Conservation (phyloP, 75 land plant species). For the Gnetum montanum region DNA sequence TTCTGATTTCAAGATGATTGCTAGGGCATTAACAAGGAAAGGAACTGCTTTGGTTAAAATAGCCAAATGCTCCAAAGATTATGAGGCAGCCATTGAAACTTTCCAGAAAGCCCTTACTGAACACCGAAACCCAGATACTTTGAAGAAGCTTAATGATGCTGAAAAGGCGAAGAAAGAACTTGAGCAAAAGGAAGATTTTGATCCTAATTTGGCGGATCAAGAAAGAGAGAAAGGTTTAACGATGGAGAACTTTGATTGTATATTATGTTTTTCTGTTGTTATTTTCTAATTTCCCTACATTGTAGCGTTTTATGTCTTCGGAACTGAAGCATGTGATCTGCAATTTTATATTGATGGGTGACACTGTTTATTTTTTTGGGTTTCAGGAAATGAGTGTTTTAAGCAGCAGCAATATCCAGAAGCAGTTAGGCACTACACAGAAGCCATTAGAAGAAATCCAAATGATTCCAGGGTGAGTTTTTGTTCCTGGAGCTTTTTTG, state of each 20-base stretch:
- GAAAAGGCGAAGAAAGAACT: constrained; percentile 89
- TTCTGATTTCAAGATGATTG: constrained; percentile 87
- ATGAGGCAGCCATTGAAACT: constrained; percentile 85
- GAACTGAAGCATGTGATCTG: too few species aligned
- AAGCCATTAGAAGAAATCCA: constrained; percentile 85
- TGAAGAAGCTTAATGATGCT: constrained; percentile 94
- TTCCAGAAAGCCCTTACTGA: constrained; percentile 97
- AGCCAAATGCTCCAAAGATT: constrained; percentile 80
- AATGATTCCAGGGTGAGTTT: constrained; percentile 68
- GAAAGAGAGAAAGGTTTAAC: constrained; percentile 92
- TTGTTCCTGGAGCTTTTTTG: neutral
- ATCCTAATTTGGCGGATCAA: constrained; percentile 81
- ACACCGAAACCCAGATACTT: constrained; percentile 92
- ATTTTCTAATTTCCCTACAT: neutral
- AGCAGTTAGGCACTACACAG: constrained; percentile 88
- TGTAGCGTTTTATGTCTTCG: too few species aligned
- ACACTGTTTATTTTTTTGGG: too few species aligned
- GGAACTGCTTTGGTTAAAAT: constrained; percentile 83
- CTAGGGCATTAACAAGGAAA: constrained; percentile 88
- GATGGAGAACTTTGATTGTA: too few species aligned
- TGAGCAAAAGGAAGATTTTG: constrained; percentile 88
- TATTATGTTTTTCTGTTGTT: neutral
- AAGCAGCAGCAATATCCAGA: constrained; percentile 93
- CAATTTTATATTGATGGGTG: neutral
- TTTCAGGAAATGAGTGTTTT: constrained; percentile 91